Percentiles rank a stretch among this genome's conserved stretches.
Evolutionary conservation across 345 rosid species (phyloP).

Genomic region (Eucalyptus melliodora): DNA sequence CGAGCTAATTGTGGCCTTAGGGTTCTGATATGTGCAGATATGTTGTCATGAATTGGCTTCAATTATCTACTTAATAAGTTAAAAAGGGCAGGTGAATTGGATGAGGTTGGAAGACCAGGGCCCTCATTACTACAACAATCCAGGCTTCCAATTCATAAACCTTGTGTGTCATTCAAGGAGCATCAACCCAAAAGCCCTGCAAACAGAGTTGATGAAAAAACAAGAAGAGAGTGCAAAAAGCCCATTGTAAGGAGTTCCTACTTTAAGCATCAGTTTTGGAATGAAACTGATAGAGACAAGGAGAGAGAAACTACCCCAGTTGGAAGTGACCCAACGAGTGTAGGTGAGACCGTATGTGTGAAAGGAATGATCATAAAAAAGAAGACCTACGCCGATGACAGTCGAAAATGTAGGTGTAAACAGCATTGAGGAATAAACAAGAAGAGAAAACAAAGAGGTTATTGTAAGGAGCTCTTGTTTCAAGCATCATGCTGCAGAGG

Average conservation of each 20-base stretch:
- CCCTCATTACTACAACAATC: slow-evolving; percentile 3
- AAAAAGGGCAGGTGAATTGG: neutral
- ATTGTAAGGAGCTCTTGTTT: slow-evolving; percentile 54
- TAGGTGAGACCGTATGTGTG: neutral
- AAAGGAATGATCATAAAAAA: neutral
- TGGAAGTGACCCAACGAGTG: slow-evolving; percentile 3
- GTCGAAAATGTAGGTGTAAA: neutral
- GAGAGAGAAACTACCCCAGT: slow-evolving; percentile 6
- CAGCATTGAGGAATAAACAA: slow-evolving; percentile 16
- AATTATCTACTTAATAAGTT: neutral
- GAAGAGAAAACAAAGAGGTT: slow-evolving; percentile 28
- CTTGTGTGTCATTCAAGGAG: slow-evolving; percentile 14
- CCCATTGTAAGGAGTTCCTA: slow-evolving; percentile 51
- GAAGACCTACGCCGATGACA: neutral
- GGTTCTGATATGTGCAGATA: neutral
- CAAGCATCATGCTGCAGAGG: slow-evolving; percentile 30
- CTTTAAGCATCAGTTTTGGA: slow-evolving; percentile 41
- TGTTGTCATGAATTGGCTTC: neutral
- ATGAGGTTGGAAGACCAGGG: neutral
- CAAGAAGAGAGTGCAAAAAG: slow-evolving; percentile 27
- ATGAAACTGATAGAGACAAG: slow-evolving; percentile 13
- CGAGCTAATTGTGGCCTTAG: neutral
- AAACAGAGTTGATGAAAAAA: slow-evolving; percentile 17
- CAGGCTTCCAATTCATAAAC: slow-evolving; percentile 1
- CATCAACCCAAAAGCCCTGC: slow-evolving; percentile 1